Conservation (phyloP, 768 basidiomycete species). For the Phlebiopsis gigantea region DNA sequence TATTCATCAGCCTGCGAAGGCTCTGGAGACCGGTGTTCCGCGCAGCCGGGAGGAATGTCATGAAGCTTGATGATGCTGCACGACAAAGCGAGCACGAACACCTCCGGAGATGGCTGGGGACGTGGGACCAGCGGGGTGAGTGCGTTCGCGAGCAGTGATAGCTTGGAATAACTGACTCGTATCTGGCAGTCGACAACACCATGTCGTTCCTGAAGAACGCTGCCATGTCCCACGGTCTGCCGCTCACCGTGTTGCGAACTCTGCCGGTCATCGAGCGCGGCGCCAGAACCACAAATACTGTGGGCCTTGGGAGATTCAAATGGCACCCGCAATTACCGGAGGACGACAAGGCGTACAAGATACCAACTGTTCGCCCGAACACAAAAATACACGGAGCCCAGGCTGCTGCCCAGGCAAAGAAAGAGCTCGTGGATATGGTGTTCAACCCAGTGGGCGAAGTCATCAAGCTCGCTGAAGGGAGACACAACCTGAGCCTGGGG, state of each 20-base stretch:
- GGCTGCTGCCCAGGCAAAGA: slow-evolving; percentile 9
- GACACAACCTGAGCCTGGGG: slow-evolving; percentile 45
- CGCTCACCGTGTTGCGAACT: slow-evolving; percentile 57
- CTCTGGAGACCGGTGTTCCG: slow-evolving; percentile 55
- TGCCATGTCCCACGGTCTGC: slow-evolving; percentile 54
- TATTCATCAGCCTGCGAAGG: slow-evolving; percentile 38
- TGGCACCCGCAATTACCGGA: slow-evolving; percentile 37
- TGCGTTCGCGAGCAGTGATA: neutral
- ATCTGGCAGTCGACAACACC: slow-evolving; percentile 57
- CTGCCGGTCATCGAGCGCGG: slow-evolving; percentile 23
- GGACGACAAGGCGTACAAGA: slow-evolving; percentile 19
- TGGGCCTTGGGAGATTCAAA: neutral
- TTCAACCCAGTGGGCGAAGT: slow-evolving; percentile 49
- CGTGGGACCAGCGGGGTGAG: slow-evolving; percentile 55
- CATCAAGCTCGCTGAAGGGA: slow-evolving; percentile 55
- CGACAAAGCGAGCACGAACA: slow-evolving; percentile 26
- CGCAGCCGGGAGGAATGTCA: slow-evolving; percentile 38
- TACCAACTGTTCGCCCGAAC: neutral
- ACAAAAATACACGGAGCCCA: neutral
- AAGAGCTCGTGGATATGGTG: slow-evolving; percentile 30
- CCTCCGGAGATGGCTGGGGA: slow-evolving; percentile 37
- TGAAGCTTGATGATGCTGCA: slow-evolving; percentile 32
- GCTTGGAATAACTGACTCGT: slow-evolving; percentile 4
- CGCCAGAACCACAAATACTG: slow-evolving; percentile 25
- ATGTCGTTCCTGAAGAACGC: slow-evolving; percentile 57